Base-by-base conservation (phyloP, 2,329 filamentous ascomycete genomes). In the Monilinia fructicola region DNA sequence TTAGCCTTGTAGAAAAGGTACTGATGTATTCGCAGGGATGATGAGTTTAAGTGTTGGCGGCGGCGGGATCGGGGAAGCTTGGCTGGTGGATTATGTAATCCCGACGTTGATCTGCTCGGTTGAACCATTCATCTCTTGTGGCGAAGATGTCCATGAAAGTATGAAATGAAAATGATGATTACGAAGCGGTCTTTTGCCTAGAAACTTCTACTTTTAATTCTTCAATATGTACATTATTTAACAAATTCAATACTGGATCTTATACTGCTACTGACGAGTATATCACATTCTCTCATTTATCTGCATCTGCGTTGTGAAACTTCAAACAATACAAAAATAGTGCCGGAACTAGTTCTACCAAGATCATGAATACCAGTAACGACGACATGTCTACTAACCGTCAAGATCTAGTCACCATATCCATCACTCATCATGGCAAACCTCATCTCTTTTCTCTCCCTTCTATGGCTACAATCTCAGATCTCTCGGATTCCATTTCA, bases 401-500 rank as follows among this genome's bases (percentile, higher is more conserved):
- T n/a, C 69, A 74, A 68, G 71, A 73, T 66, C 67, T 68, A 65
- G 76, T 85, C 69, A 77, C 78, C 52, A 77, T 87, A 54, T 78
- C 74, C 7, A 71, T 87, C 65, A 79, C 76, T 11, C 80, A 85
- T 70, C 81, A 82, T 71, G 81, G 81, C 66, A 76, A 77, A 35
- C 75, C 78, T 16, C 80, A 83, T 71, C 79, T 78, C 12, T 77
- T 84, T 66, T 73, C 77, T 7, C 79, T 85, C 61, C 75, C 78
- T 10, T 71, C 78, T 18, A 78, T 80, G 67, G 80, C 82, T 23
- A 85, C 82, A 7, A 78, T 86, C 54, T 72, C 78, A 65, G 87
- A 90, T 72, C 84, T 92, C 48, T 87, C 87, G 54, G 76, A 81
- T 60, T 80, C 83, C 68, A 85, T 91, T 71, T 80, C 84, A 66